Evolutionary conservation across 2,329 filamentous ascomycete genomes (phyloP).

Genomic region (Paecilomyces sp.): DNA sequence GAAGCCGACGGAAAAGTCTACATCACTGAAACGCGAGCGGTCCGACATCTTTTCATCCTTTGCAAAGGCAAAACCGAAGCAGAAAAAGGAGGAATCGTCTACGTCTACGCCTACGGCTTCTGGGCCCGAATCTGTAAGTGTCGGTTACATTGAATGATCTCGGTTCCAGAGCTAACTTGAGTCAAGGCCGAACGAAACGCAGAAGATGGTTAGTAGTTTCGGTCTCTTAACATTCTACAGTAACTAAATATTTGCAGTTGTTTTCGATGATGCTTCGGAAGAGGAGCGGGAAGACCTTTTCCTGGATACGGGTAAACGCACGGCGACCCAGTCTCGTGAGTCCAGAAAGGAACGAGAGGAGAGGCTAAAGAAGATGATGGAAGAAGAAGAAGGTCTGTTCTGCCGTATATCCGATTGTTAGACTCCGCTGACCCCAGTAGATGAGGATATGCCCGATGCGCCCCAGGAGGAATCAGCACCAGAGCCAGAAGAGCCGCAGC

Average conservation of each 20-base stretch:
- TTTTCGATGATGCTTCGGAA: slow-evolving; percentile 50
- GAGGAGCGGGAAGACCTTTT: slow-evolving; percentile 49
- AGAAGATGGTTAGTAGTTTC: slow-evolving; percentile 42
- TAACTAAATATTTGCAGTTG: slow-evolving; percentile 30
- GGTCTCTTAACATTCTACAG: neutral
- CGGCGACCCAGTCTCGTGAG: slow-evolving; percentile 34
- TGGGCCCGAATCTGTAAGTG: slow-evolving; percentile 28
- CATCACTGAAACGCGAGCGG: slow-evolving; percentile 51
- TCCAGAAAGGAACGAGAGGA: slow-evolving; percentile 58
- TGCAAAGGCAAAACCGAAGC: slow-evolving; percentile 60
- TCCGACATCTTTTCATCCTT: slow-evolving; percentile 73
- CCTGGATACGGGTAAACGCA: slow-evolving; percentile 27
- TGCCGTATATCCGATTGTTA: slow-evolving; percentile 26
- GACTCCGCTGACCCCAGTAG: slow-evolving; percentile 25
- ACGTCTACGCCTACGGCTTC: slow-evolving; percentile 30
- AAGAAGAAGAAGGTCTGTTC: slow-evolving; percentile 50
- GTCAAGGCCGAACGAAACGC: slow-evolving; percentile 26
- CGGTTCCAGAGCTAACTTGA: slow-evolving; percentile 8
- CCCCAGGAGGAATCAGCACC: slow-evolving; percentile 26
- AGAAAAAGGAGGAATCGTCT: slow-evolving; percentile 35
- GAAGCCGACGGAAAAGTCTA: slow-evolving; percentile 29
- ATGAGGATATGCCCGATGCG: slow-evolving; percentile 55
- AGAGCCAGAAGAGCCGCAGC: slow-evolving; percentile 28
- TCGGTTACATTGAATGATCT: slow-evolving; percentile 13
- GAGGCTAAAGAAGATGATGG: slow-evolving; percentile 67